Base-by-base conservation (phyloP, 1,284 basidiomycete genomes). In the Gomphus bonarii region DNA sequence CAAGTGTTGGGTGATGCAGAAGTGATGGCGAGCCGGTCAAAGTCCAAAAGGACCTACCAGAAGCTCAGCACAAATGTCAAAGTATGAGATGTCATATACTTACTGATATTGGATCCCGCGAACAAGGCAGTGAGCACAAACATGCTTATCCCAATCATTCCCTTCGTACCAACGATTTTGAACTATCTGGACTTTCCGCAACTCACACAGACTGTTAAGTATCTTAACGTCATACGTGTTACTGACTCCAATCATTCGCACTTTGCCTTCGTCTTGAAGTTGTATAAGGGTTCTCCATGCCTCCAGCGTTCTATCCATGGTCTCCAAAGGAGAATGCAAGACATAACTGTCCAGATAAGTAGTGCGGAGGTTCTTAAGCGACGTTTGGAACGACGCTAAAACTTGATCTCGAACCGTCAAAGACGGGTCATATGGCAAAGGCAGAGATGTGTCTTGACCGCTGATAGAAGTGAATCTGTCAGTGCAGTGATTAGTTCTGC, bases 111-210 rank as follows among this genome's bases (percentile, higher is more conserved):
- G 76, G 20, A 87, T 83, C 8, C 70, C 78, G 52, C 82, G 71
- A 55, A 74, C 67, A 59, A 66, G 72, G 64, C 82, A 85, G 63
- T 80, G 84, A 54, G 67, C 67, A 62, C 77, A 72, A 4, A 85
- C 81, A 1, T 75, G 74, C 59, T 71, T 73, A 64, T 91, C 87
- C 85, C 88, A 91, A 4, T 70, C 73, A 63, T 90, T 91, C 10
- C 82, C 82, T 66, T 91, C 82, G 63, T 81, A 84, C 89, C 89
- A 91, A 54, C 88, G 69, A 68, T 91, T 90, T 69, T 90, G 89
- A 14, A 91, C 86, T 25, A 90, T 76, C 58, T 84, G 77, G 2
- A 87, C 77, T 59, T 75, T 75, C 35, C 85, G 72, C 52, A 75
- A 75, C 4, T 73, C 69, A 35, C 75, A 75, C 42, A 90, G 66